phyloP scores from a whole-genome alignment of 2,329 filamentous ascomycete genomes.

The Davidsoniella virescens region DNA sequence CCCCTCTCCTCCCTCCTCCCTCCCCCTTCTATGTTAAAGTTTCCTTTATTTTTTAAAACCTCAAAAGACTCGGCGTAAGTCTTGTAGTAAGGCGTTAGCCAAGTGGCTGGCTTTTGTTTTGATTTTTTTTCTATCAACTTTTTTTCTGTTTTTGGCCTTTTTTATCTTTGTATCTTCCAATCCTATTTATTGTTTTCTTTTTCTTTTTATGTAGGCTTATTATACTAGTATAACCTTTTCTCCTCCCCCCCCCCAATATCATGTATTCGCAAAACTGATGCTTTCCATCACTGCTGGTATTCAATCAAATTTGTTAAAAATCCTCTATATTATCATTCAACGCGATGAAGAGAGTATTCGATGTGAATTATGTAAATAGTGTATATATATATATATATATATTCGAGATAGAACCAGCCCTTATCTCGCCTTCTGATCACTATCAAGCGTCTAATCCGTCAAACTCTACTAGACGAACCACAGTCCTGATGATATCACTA shows the following conservation, averaged over 20 bases:
- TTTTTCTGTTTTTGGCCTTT: background rate
- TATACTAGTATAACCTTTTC: background rate
- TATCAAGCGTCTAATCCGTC: constrained; percentile 61
- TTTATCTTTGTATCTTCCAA: background rate
- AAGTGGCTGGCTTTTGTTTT: constrained; percentile 9
- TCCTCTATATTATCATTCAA: background rate
- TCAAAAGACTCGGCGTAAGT: constrained; percentile 7
- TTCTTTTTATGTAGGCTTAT: background rate
- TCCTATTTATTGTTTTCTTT: background rate
- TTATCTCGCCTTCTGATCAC: background rate
- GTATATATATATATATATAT: background rate
- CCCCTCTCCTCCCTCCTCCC: too few species aligned
- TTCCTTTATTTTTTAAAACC: background rate
- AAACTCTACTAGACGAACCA: constrained; percentile 69
- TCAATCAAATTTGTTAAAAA: background rate
- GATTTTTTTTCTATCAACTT: background rate
- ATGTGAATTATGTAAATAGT: background rate
- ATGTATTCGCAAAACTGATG: too few species aligned
- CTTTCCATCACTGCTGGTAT: too few species aligned
- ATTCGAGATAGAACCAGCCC: background rate
- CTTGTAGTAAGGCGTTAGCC: constrained; percentile 6
- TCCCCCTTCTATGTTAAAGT: background rate
- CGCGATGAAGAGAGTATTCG: background rate
- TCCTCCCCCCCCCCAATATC: background rate
- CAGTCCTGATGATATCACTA: constrained; percentile 57